A percentile compares a stretch with the other conserved stretches of the same genome.
These are phyloP conservation scores for Colletotrichum sp. DNA, from an alignment of 2,329 filamentous ascomycete species.

Conservation along the genomic window DNA sequence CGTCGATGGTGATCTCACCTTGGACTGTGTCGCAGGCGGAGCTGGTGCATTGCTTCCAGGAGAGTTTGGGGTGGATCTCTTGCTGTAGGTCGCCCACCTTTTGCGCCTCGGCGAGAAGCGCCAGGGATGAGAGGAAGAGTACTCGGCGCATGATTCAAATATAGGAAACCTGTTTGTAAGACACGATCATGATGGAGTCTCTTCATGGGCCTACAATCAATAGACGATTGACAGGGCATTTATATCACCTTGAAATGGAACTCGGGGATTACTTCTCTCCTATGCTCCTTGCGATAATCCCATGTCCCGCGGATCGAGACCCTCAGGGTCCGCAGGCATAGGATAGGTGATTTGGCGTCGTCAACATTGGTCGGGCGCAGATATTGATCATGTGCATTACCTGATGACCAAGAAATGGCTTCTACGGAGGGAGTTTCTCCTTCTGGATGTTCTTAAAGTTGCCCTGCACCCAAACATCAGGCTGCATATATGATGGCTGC, in stretches of 20 bases:
- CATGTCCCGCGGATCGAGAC: no score
- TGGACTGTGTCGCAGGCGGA: neutral
- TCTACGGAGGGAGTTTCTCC: neutral
- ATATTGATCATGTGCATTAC: neutral
- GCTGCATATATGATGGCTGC: neutral
- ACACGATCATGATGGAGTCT: neutral
- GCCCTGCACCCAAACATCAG: neutral
- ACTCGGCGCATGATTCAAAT: neutral
- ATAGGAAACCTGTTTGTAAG: accelerated
- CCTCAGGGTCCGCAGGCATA: no score
- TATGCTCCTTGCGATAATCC: no score
- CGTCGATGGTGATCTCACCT: slow-evolving; percentile 4
- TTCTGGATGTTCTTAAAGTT: neutral
- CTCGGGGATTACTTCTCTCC: accelerated
- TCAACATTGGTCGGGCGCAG: neutral
- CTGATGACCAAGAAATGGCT: neutral
- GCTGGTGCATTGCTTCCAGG: slow-evolving; percentile 7
- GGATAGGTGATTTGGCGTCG: accelerated
- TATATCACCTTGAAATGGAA: no score
- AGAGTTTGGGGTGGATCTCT: slow-evolving; percentile 4
- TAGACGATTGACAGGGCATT: accelerated
- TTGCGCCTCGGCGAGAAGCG: neutral
- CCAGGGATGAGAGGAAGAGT: neutral
- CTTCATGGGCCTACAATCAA: no score
- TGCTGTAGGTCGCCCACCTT: neutral